phyloP scores from a whole-genome alignment of 176 grass and related monocot species.

The Stipa capillata region DNA sequence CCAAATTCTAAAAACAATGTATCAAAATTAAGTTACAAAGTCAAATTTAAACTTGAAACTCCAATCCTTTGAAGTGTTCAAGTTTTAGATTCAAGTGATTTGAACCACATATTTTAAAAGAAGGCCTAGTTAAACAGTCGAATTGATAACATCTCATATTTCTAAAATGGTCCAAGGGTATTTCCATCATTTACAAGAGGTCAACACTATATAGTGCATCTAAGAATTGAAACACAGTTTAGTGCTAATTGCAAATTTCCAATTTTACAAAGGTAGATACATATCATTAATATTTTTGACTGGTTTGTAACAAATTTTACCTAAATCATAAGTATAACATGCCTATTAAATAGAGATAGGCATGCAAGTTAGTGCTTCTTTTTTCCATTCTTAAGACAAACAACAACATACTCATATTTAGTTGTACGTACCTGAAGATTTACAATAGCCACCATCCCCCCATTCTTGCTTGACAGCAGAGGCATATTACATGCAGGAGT shows the following conservation, averaged over 20 bases:
- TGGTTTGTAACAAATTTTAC: not conserved
- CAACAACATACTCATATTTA: not conserved
- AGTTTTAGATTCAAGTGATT: not conserved
- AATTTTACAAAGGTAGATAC: not conserved
- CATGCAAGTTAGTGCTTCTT: not conserved
- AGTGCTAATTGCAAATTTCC: not conserved
- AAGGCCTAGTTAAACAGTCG: not conserved
- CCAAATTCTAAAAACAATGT: not conserved
- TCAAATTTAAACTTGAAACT: not conserved
- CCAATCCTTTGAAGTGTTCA: not conserved
- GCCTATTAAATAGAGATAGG: not conserved
- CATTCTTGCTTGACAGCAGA: constrained; percentile 60
- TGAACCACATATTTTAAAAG: not conserved
- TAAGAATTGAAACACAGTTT: not conserved
- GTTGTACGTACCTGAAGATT: constrained; percentile 79
- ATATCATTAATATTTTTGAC: not conserved
- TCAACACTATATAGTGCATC: not conserved
- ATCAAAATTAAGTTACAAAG: not conserved
- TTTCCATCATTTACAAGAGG: not conserved
- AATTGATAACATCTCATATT: not conserved
- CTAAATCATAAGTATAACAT: not conserved
- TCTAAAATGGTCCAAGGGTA: not conserved
- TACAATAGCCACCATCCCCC: constrained; percentile 77
- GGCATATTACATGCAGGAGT: constrained; percentile 97
- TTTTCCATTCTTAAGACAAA: not conserved